Evolutionary conservation across 1,139 yeast species (phyloP), one percentile per base, ranked within the genome.

Genomic region (Lodderomyces oxycetoniae): DNA sequence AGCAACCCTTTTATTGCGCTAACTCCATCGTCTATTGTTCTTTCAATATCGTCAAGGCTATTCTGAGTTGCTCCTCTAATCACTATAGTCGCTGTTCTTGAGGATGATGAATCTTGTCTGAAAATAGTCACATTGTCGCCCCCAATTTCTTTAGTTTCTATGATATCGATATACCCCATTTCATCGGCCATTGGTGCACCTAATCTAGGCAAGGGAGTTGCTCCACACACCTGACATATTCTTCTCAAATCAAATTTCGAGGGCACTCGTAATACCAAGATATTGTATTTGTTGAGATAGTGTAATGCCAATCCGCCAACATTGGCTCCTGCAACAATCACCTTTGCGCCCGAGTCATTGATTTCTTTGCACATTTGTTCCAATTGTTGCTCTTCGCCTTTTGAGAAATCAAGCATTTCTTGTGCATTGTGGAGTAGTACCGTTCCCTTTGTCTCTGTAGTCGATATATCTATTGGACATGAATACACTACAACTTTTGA

Each of bases 1-100:
- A 89, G 70, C 44, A 91, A 71, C 1, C 96, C 93, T 63, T 91
- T 93, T 49, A 91, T 79, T 19, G 94, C 87, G 43, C 86, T 78
- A 30, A 93, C 96, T 53, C 97, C 96, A 53, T 91, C 98, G 56
- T 91, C 97, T 44, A 91, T 87, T 35, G 97, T 95, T 53, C 98
- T 80, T 67, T 91, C 98, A 40, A 91, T 76, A 55, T 91, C 97
- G 51, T 93, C 98, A 53, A 91, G 69, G 55, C 74, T 78, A 60
- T 87, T 88, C 59, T 88, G 94, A n/a, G 98, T 91, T 28, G 98
- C 98, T 37, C 98, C 98, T 61, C 98, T 79, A 36, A 93, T 68
- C 31, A 91, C 81, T 48, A 91, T 88, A 6, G 98, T 91, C 9
- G 97, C 81, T 4, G 98, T 91, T 53, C 74, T 57, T 12, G 73